Percentiles rank a stretch among this genome's conserved stretches.
Evolutionary conservation across 768 basidiomycete genomes (phyloP).

Genomic region (Auriscalpium microsporum): DNA sequence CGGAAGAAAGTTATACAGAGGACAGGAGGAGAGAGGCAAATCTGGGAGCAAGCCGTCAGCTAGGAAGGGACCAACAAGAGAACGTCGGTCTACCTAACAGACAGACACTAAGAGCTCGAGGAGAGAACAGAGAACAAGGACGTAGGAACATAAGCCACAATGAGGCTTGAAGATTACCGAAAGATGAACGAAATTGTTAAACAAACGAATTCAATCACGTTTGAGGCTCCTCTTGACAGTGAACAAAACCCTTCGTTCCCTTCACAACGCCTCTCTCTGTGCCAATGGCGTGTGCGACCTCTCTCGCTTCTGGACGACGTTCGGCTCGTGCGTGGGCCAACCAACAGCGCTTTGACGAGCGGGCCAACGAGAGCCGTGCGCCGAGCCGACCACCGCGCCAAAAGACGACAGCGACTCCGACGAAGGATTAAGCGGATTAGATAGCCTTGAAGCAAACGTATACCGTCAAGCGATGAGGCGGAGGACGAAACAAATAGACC

Average conservation of each 20-base stretch:
- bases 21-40: too few relatives aligned
- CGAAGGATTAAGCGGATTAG: constrained; percentile 15
- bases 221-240: neutral
- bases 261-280: constrained; percentile 5
- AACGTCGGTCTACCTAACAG: too few relatives aligned
- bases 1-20: too few relatives aligned
- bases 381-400: constrained; percentile 6
- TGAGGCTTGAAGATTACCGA: too few relatives aligned
- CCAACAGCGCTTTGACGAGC: constrained; percentile 7
- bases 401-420: constrained; percentile 10
- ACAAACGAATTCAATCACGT: too few relatives aligned
- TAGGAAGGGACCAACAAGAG: too few relatives aligned
- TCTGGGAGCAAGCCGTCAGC: too few relatives aligned
- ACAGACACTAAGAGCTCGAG: too few relatives aligned
- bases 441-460: constrained; percentile 8
- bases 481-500: neutral
- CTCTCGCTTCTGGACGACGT: neutral
- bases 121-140: too few relatives aligned
- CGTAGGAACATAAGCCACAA: too few relatives aligned
- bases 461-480: constrained; percentile 3
- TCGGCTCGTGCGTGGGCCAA: neutral
- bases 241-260: constrained; percentile 10
- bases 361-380: constrained; percentile 5
- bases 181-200: too few relatives aligned
- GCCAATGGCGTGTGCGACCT: neutral